A percentile compares a stretch with the other conserved stretches of the same genome.
Conservation (phyloP, 2,329 filamentous ascomycete species). For the Cercospora sesami region DNA sequence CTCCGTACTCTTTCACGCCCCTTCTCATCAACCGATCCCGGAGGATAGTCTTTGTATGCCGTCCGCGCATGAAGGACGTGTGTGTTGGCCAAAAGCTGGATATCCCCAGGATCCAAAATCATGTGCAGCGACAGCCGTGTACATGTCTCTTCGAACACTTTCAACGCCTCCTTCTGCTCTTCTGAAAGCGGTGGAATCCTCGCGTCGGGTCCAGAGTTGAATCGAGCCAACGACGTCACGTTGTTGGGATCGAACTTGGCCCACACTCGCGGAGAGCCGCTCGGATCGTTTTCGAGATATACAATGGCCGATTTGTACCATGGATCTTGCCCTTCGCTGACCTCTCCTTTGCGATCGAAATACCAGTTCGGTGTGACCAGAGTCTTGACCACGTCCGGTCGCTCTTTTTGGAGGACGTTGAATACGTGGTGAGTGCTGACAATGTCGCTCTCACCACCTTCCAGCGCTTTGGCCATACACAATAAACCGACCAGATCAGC, state of each 20-base stretch:
- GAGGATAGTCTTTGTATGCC: slow-evolving; percentile 70
- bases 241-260: slow-evolving; percentile 92
- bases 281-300: slow-evolving; percentile 69
- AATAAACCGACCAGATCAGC: slow-evolving; percentile 79
- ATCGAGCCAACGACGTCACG: slow-evolving; percentile 71
- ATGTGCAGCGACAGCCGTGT: slow-evolving; percentile 74
- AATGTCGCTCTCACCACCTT: slow-evolving; percentile 82
- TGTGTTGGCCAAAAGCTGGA: slow-evolving; percentile 79
- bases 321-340: slow-evolving; percentile 67
- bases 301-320: slow-evolving; percentile 54
- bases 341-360: slow-evolving; percentile 88
- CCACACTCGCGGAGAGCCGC: slow-evolving; percentile 62
- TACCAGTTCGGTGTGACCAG: slow-evolving; percentile 82
- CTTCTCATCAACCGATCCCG: slow-evolving; percentile 38
- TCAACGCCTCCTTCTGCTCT: slow-evolving; percentile 66
- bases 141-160: slow-evolving; percentile 74
- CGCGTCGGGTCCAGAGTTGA: slow-evolving; percentile 56
- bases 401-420: slow-evolving; percentile 72
- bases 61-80: slow-evolving; percentile 81
- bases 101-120: slow-evolving; percentile 81
- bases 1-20: slow-evolving; percentile 62
- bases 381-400: slow-evolving; percentile 74
- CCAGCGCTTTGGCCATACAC: slow-evolving; percentile 73
- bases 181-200: slow-evolving; percentile 70
- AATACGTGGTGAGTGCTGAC: slow-evolving; percentile 77